Conservation (phyloP, 2,329 filamentous ascomycete genomes). For the Penicillium sp. region DNA sequence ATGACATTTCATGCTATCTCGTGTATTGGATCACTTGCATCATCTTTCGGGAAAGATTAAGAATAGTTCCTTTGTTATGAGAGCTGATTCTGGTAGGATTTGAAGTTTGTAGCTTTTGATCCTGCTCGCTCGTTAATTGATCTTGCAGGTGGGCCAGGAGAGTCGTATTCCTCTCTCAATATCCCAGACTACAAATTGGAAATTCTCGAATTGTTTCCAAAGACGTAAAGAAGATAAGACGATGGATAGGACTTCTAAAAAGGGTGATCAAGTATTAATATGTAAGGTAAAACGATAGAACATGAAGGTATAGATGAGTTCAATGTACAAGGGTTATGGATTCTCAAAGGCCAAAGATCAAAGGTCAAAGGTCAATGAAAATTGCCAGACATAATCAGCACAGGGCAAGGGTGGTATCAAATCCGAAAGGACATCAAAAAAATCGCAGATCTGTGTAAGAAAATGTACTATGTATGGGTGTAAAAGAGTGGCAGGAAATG, state of each 20-base stretch:
- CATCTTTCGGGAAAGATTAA: no score
- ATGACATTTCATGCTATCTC: no score
- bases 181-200: no score
- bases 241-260: slow-evolving; percentile 10
- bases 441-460: slow-evolving; percentile 19
- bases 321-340: slow-evolving; percentile 15
- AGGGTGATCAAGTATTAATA: slow-evolving; percentile 22
- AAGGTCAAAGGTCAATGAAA: not conserved
- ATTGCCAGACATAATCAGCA: slow-evolving; percentile 5
- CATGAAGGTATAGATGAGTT: slow-evolving; percentile 8
- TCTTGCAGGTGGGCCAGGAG: no score
- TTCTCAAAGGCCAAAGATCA: not conserved
- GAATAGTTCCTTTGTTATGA: no score
- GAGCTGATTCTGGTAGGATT: no score
- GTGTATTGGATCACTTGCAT: no score
- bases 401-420: slow-evolving; percentile 26
- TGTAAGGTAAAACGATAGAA: slow-evolving; percentile 19
- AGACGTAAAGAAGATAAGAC: slow-evolving; percentile 12
- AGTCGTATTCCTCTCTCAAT: no score
- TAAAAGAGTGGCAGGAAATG: slow-evolving; percentile 10
- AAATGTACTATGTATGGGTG: slow-evolving; percentile 15
- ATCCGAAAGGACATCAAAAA: slow-evolving; percentile 24
- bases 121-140: no score
- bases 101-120: no score
- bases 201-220: no score